phyloP scores from a whole-genome alignment of 2,329 filamentous ascomycete species.

The Aureobasidium uvarum region DNA sequence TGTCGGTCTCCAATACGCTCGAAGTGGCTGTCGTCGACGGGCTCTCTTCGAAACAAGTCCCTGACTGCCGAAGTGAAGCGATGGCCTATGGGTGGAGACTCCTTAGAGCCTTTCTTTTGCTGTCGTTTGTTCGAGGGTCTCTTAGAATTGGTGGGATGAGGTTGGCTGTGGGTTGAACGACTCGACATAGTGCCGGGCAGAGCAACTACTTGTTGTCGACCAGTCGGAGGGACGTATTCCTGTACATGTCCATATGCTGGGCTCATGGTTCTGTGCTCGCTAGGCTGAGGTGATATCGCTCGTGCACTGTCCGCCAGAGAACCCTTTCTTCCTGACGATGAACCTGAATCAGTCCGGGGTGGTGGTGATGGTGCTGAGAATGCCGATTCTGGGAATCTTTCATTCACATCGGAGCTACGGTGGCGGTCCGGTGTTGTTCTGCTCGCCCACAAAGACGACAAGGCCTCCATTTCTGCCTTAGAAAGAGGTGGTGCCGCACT shows the following conservation, averaged over 20 bases:
- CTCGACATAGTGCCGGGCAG: slow-evolving; percentile 26
- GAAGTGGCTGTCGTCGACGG: slow-evolving; percentile 32
- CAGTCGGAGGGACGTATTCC: neutral
- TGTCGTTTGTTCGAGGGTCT: neutral
- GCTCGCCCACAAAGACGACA: slow-evolving; percentile 4
- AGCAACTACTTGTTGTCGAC: neutral
- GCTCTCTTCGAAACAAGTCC: slow-evolving; percentile 34
- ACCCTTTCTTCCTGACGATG: neutral
- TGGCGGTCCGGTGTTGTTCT: neutral
- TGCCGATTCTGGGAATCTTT: neutral
- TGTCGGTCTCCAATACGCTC: slow-evolving; percentile 35
- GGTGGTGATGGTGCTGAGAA: neutral
- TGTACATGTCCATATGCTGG: slow-evolving; percentile 20
- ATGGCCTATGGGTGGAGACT: slow-evolving; percentile 27
- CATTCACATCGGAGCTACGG: neutral
- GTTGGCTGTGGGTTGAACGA: neutral
- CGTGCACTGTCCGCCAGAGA: neutral
- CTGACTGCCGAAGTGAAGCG: slow-evolving; percentile 33
- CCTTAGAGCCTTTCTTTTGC: neutral
- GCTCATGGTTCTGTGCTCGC: neutral
- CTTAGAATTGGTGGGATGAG: neutral
- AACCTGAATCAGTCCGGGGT: neutral
- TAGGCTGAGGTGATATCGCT: neutral
- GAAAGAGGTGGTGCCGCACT: slow-evolving; percentile 1
- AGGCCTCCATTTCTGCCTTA: neutral